These are phyloP conservation scores for Cnidoscolus chayamansa DNA, from an alignment of 441 rosid species.

Conservation along the genomic window DNA sequence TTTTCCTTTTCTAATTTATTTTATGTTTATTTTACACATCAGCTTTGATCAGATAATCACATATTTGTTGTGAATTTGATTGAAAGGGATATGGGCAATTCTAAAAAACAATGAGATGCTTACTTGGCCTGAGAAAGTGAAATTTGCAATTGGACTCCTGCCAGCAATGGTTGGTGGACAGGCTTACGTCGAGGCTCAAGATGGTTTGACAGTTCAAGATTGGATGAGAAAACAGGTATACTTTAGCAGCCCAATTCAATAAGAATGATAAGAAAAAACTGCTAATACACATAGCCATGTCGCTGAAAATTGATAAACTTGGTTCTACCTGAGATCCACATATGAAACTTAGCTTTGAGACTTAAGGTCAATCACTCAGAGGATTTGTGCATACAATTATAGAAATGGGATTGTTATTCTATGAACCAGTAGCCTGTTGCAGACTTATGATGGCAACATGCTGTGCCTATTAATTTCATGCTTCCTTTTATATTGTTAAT, in stretches of 20 bases:
- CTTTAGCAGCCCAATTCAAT: slow-evolving; percentile 8
- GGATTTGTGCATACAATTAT: neutral
- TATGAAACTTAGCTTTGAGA: neutral
- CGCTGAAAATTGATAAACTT: neutral
- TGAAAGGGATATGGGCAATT: slow-evolving; percentile 85
- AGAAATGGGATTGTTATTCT: neutral
- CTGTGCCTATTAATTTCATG: neutral
- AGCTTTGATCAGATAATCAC: slow-evolving; percentile 1
- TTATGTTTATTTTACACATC: neutral
- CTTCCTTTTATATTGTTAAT: no score
- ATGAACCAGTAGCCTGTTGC: neutral
- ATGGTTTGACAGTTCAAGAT: slow-evolving; percentile 74
- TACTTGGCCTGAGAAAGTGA: slow-evolving; percentile 94
- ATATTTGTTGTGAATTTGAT: slow-evolving; percentile 10
- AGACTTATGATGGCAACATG: neutral
- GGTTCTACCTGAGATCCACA: slow-evolving; percentile 3
- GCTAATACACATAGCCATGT: neutral
- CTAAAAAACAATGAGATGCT: slow-evolving; percentile 87
- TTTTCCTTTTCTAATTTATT: neutral
- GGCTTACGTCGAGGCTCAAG: slow-evolving; percentile 94
- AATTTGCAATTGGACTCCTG: slow-evolving; percentile 90
- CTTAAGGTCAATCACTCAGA: neutral
- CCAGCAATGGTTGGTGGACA: slow-evolving; percentile 93
- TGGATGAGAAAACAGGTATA: slow-evolving; percentile 90
- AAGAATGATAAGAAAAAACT: neutral